phyloP scores from a whole-genome alignment of 2,329 filamentous ascomycete genomes.

The Aspergillus puulaauensis region DNA sequence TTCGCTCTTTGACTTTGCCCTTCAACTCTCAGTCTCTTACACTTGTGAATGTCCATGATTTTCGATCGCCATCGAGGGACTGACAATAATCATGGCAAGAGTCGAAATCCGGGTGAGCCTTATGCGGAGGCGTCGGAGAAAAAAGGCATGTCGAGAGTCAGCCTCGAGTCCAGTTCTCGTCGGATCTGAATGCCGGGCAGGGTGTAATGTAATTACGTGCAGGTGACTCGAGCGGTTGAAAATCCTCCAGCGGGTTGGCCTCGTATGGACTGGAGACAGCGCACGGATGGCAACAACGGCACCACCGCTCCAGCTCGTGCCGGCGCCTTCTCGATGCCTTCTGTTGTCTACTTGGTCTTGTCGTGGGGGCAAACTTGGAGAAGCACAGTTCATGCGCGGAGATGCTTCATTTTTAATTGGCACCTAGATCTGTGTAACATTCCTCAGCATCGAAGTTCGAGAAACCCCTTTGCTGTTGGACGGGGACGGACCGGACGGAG shows the following conservation, averaged over 20 bases:
- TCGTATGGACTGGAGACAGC: neutral
- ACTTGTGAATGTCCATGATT: too few relatives aligned
- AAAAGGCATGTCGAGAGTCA: too few relatives aligned
- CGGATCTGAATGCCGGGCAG: constrained; percentile 12
- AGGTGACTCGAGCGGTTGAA: neutral
- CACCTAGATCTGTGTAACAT: constrained; percentile 17
- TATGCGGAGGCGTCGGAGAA: too few relatives aligned
- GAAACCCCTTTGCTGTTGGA: neutral
- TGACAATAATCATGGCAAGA: too few relatives aligned
- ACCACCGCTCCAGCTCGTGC: constrained; percentile 10
- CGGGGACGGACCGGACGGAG: neutral
- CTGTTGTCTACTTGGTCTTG: neutral
- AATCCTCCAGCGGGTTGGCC: neutral
- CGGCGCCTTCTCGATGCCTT: constrained; percentile 8
- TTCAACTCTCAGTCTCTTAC: neutral
- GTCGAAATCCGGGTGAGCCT: too few relatives aligned
- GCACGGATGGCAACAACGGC: constrained; percentile 2
- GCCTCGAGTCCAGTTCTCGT: neutral
- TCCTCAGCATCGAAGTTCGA: neutral
- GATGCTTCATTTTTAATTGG: neutral
- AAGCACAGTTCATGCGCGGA: constrained; percentile 1
- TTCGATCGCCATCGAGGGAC: too few relatives aligned
- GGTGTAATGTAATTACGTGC: constrained; percentile 14
- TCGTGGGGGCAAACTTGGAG: constrained; percentile 9
- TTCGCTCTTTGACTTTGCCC: neutral